Evolutionary conservation across 306 rosid species (phyloP).

Genomic region (Vigna unguiculata): DNA sequence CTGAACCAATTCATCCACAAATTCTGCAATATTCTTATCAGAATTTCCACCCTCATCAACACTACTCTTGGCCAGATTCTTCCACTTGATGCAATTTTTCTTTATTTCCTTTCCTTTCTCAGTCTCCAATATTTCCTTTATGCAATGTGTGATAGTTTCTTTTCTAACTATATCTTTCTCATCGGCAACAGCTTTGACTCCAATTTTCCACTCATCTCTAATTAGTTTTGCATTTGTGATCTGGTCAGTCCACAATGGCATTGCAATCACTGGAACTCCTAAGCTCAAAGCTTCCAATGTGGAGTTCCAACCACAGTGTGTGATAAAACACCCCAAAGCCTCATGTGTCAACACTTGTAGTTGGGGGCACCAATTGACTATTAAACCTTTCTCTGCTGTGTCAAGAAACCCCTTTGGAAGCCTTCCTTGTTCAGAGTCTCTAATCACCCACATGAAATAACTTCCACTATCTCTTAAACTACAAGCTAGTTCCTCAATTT

Average conservation of each 20-base stretch:
- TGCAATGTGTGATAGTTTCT: constrained; percentile 30
- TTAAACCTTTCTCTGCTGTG: constrained; percentile 28
- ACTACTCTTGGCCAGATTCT: constrained; percentile 30
- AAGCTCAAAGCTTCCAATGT: constrained; percentile 41
- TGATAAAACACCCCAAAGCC: constrained; percentile 41
- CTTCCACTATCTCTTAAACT: constrained; percentile 28
- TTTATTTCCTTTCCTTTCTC: constrained; percentile 27
- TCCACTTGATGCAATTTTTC: constrained; percentile 40
- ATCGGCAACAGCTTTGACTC: constrained; percentile 37
- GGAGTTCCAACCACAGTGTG: constrained; percentile 48
- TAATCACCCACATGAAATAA: constrained; percentile 44
- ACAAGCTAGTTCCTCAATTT: constrained; percentile 33
- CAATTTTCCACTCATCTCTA: constrained; percentile 35
- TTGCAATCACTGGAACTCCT: constrained; percentile 44
- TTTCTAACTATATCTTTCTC: constrained; percentile 32
- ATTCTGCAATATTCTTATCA: constrained; percentile 34
- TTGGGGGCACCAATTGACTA: constrained; percentile 41
- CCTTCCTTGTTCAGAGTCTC: constrained; percentile 18
- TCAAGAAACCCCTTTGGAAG: constrained; percentile 24
- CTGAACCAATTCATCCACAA: constrained; percentile 24
- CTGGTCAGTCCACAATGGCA: constrained; percentile 45
- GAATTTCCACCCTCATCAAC: constrained; percentile 45
- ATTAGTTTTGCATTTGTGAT: constrained; percentile 32
- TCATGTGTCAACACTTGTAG: constrained; percentile 38
- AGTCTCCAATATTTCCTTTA: constrained; percentile 34